Evolutionary conservation across 352 stramenopile species (phyloP).

Genomic region (Thalassiosira sp.): DNA sequence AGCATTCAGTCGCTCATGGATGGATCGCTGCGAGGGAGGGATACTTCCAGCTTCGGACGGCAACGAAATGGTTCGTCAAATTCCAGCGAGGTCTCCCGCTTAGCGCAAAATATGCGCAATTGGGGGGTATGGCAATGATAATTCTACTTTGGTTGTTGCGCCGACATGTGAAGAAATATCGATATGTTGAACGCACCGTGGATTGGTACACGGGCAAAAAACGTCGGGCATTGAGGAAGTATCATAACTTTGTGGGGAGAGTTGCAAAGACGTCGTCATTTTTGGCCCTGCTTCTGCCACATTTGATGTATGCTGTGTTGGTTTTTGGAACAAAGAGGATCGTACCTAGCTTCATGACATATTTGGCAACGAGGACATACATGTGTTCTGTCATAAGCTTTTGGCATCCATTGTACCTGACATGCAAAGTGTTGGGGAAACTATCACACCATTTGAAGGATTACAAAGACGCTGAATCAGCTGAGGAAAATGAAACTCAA

Average conservation of each 20-base stretch:
- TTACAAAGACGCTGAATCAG: conserved; percentile 15
- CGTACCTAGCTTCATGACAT: conserved; percentile 56
- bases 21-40: conserved; percentile 46
- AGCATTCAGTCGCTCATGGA: conserved; percentile 60
- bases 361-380: conserved; percentile 63
- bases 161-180: conserved; percentile 48
- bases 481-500: conserved; percentile 7
- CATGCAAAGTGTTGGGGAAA: conserved; percentile 46
- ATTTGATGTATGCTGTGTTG: conserved; percentile 59
- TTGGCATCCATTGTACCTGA: conserved; percentile 64
- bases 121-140: conserved; percentile 47
- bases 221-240: conserved; percentile 36
- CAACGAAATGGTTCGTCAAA: conserved; percentile 50
- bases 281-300: conserved; percentile 68
- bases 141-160: conserved; percentile 64
- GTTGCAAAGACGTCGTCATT: conserved; percentile 67
- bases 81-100: conserved; percentile 59
- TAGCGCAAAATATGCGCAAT: conserved; percentile 57
- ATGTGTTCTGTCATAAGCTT: conserved; percentile 51
- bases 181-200: conserved; percentile 42
- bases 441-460: conserved; percentile 36
- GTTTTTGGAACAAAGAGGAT: conserved; percentile 41
- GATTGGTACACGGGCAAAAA: conserved; percentile 51
- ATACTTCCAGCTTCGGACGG: conserved; percentile 41
- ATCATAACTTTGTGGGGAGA: conserved; percentile 51